A percentile compares a stretch with the other conserved stretches of the same genome.
phyloP scores from a whole-genome alignment of 148 eudicot species.

The Linanthus parryae region DNA sequence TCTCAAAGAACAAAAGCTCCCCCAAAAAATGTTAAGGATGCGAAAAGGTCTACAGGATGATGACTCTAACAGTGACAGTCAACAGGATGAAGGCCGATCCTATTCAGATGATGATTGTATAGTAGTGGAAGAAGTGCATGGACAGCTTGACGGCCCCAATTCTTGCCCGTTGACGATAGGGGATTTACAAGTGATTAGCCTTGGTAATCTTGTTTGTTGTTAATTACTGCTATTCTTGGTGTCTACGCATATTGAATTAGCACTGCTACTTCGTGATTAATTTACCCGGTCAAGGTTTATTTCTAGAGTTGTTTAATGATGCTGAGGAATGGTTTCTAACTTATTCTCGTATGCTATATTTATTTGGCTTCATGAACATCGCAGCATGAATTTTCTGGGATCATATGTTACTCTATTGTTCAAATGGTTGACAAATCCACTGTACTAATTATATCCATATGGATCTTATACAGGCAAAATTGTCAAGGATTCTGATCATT shows the following conservation, averaged over 20 bases:
- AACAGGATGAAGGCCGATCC: constrained; percentile 31
- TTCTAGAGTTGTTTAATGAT: not conserved
- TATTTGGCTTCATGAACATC: not conserved
- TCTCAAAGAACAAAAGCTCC: constrained; percentile 78
- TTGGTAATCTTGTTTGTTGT: constrained; percentile 48
- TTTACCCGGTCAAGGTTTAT: not conserved
- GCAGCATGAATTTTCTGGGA: not conserved
- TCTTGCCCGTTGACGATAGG: constrained; percentile 35
- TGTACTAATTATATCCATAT: not conserved
- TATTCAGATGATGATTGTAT: constrained; percentile 33
- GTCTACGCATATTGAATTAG: no score
- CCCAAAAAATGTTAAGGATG: constrained; percentile 66
- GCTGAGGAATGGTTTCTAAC: not conserved
- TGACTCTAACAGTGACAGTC: constrained; percentile 24
- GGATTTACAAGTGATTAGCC: constrained; percentile 42
- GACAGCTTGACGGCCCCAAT: constrained; percentile 22
- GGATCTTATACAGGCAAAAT: constrained; percentile 35
- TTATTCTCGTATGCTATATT: not conserved
- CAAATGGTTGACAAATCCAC: no score
- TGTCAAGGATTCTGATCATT: constrained; percentile 40
- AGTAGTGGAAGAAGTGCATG: constrained; percentile 22
- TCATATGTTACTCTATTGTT: no score
- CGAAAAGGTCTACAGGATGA: constrained; percentile 33
- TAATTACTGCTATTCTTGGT: no score
- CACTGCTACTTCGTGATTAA: no score